Base-by-base conservation (phyloP, 371 early-diverging fungal genomes). In the Mucor circinelloides region DNA sequence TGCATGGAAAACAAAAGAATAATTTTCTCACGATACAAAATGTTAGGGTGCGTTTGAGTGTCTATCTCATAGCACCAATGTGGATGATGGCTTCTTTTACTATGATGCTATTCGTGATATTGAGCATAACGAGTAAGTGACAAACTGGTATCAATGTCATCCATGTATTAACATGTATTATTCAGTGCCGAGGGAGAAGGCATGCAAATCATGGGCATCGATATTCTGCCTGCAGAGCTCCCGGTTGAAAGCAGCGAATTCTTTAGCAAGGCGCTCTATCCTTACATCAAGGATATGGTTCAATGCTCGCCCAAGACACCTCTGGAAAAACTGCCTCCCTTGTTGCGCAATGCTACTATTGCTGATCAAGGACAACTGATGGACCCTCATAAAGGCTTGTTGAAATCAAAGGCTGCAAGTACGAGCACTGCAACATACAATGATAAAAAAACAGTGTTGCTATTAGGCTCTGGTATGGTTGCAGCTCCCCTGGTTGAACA, bases 171-270 rank as follows among this genome's bases (percentile, higher is more conserved):
- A 34, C 34, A 1, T 10, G 9, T 8, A 1, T 6, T 34, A 2
- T 13, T 12, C 36, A 89, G 90, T 69, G 83, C 90, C 17, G 94
- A 93, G 70, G 90, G 85, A 8, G 74, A 84, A 8, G 99, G 99
- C 27, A 87, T 95, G 25, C 95, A 95, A 75, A 90, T 98, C 71
- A 94, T 97, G 92, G 94, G 97, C 5, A 93, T 99, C 30, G 99
- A 99, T 73, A 99, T 95, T 67, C 79, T 99, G 38, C 99, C 99
- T 5, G 94, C 98, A 1, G 98, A 99, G 76, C 81, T 99, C 58
- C 98, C 99, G 7, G 70, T 93, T 19, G 98, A 98, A 74, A 93
- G 97, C 57, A 95, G 95, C 73, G 81, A 93, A 69, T 91, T 94
- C 78, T 99, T 99, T 77, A 92, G 96, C 69, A 83, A 90, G 58